These are phyloP conservation scores for Clarireedia hainanense DNA, from an alignment of 2,329 filamentous ascomycete species.

Conservation along the genomic window DNA sequence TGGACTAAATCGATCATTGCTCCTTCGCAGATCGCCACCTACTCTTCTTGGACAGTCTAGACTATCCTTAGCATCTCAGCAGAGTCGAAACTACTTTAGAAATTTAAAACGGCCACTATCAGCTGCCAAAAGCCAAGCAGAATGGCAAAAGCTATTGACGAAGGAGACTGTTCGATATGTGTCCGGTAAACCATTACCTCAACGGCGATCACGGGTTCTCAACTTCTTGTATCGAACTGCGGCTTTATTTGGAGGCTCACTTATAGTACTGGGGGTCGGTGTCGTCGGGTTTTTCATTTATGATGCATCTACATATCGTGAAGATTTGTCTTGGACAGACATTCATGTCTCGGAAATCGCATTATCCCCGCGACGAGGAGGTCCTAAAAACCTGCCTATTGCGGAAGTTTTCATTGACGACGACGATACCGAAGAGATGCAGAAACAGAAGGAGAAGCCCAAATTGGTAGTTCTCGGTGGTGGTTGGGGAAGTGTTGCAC, in stretches of 20 bases:
- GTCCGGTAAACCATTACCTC: conserved; percentile 46
- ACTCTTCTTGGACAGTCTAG: not conserved
- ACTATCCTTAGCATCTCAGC: not conserved
- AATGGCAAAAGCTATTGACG: conserved; percentile 5
- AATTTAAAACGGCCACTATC: not conserved
- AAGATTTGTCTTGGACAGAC: conserved; percentile 58
- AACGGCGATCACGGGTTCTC: conserved; percentile 39
- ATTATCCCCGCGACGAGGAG: conserved; percentile 71
- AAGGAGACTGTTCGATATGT: conserved; percentile 26
- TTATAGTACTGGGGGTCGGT: conserved; percentile 59
- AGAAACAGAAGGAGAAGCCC: conserved; percentile 74
- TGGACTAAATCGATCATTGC: conserved; percentile 1
- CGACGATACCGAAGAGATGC: conserved; percentile 66
- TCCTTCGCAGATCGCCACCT: conserved; percentile 4
- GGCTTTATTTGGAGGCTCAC: conserved; percentile 66
- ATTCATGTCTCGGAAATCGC: conserved; percentile 80
- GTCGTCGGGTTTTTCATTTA: conserved; percentile 86
- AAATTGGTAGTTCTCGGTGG: conserved; percentile 87
- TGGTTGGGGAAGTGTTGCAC: conserved; percentile 88
- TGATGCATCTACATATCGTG: conserved; percentile 84
- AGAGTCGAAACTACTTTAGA: not conserved
- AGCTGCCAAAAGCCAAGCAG: not conserved
- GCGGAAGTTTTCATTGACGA: conserved; percentile 84
- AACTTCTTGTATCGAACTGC: conserved; percentile 63
- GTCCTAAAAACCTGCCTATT: conserved; percentile 92